phyloP scores from a whole-genome alignment of 148 eudicot species.

The Cornus suecica region DNA sequence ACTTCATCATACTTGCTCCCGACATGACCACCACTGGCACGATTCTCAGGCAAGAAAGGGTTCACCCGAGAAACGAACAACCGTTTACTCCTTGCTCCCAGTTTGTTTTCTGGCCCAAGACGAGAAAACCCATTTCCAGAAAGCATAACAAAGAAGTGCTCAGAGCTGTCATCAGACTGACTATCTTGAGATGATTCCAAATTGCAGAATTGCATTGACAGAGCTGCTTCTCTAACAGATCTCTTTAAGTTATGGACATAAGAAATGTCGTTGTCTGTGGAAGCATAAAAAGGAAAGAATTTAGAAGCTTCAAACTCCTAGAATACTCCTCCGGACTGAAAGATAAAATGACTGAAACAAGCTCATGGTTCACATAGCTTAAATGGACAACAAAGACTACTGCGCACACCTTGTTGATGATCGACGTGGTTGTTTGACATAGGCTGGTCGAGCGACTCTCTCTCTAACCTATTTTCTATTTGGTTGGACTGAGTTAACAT shows the following conservation, averaged over 20 bases:
- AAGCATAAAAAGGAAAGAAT: slow-evolving; percentile 16
- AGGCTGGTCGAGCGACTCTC: slow-evolving; percentile 42
- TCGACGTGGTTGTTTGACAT: slow-evolving; percentile 39
- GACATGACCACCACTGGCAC: slow-evolving; percentile 31
- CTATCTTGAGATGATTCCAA: slow-evolving; percentile 71
- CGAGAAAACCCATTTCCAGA: slow-evolving; percentile 71
- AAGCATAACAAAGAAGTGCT: slow-evolving; percentile 88
- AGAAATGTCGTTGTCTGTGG: slow-evolving; percentile 56
- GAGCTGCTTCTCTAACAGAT: slow-evolving; percentile 98
- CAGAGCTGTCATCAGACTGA: slow-evolving; percentile 92
- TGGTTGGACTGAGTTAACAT: slow-evolving; percentile 42
- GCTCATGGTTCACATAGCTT: background rate
- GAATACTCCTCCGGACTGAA: background rate
- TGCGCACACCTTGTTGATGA: slow-evolving; percentile 49
- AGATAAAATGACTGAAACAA: slow-evolving; percentile 1
- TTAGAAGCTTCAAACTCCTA: background rate
- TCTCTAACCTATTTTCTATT: slow-evolving; percentile 48
- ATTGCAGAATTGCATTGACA: slow-evolving; percentile 56
- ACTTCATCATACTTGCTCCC: slow-evolving; percentile 52
- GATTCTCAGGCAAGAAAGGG: slow-evolving; percentile 39
- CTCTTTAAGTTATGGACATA: slow-evolving; percentile 72
- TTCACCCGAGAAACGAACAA: slow-evolving; percentile 51
- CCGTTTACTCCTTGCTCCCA: slow-evolving; percentile 43
- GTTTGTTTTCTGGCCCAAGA: slow-evolving; percentile 52
- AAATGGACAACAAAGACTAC: slow-evolving; percentile 5